Evolutionary conservation across 306 rosid species (phyloP).

Genomic region (Astragalus membranaceus): DNA sequence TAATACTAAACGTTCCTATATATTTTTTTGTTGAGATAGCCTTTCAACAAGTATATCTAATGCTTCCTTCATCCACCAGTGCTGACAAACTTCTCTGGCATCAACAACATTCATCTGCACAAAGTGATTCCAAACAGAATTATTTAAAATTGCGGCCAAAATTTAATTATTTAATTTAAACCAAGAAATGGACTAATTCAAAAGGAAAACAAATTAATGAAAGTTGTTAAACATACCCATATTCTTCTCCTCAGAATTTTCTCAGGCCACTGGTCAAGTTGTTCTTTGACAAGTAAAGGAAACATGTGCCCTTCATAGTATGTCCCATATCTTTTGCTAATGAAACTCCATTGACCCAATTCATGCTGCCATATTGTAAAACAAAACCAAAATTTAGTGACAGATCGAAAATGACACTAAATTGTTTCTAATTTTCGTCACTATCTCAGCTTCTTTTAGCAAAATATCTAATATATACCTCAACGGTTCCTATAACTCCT

Average conservation of each 20-base stretch:
- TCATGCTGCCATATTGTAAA: conserved; percentile 40
- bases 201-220: not conserved
- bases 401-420: too few species aligned
- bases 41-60: conserved; percentile 68
- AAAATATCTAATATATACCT: conserved; percentile 33
- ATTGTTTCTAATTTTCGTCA: too few species aligned
- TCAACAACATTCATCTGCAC: conserved; percentile 58
- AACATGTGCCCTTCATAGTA: conserved; percentile 94
- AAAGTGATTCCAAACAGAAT: not conserved
- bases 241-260: conserved; percentile 60
- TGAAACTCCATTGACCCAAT: conserved; percentile 87
- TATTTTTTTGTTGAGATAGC: conserved; percentile 22
- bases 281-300: conserved; percentile 76
- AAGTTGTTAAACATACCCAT: conserved; percentile 50
- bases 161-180: not conserved
- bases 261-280: conserved; percentile 92
- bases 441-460: too few species aligned
- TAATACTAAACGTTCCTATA: not conserved
- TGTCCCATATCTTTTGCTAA: conserved; percentile 76
- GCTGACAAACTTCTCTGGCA: conserved; percentile 82
- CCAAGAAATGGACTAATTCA: not conserved
- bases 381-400: not conserved
- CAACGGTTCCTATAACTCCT: conserved; percentile 76
- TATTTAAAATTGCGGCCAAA: not conserved
- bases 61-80: conserved; percentile 99